These are phyloP conservation scores for Tephrocybe rancida DNA, from an alignment of 768 basidiomycete species.

Conservation along the genomic window DNA sequence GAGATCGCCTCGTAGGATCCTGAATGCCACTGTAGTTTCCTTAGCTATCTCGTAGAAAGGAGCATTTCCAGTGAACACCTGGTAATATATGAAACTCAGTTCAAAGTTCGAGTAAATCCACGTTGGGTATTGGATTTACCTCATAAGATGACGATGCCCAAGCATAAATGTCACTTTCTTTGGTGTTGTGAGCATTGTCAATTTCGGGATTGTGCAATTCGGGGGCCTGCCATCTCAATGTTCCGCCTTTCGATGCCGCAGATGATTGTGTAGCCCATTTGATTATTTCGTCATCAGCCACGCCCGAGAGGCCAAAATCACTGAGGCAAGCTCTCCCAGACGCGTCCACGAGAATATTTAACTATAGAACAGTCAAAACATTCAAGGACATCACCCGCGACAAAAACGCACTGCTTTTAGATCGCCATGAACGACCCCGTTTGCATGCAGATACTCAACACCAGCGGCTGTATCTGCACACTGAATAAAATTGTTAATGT, in stretches of 20 bases:
- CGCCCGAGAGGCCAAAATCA: conserved; percentile 29
- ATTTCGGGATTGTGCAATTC: conserved; percentile 20
- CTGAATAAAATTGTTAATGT: not conserved
- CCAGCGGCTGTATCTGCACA: conserved; percentile 25
- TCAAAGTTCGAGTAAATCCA: not conserved
- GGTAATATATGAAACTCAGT: not conserved
- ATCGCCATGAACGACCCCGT: conserved; percentile 30
- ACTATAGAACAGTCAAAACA: conserved; percentile 5
- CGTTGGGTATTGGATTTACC: conserved; percentile 14
- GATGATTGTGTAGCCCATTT: conserved; percentile 18
- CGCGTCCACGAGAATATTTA: conserved; percentile 26
- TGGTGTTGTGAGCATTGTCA: conserved; percentile 11
- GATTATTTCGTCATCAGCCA: conserved; percentile 20
- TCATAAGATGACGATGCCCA: conserved; percentile 30
- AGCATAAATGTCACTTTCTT: conserved; percentile 29
- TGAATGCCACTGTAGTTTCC: no score
- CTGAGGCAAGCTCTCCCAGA: conserved; percentile 25
- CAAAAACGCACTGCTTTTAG: conserved; percentile 23
- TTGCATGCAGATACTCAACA: conserved; percentile 24
- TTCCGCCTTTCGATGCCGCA: conserved; percentile 18
- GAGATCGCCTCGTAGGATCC: no score
- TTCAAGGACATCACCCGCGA: not conserved
- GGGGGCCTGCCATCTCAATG: conserved; percentile 29
- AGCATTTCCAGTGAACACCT: no score
- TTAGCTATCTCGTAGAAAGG: no score